Evolutionary conservation across 768 basidiomycete species (phyloP).

Genomic region (Russula sp.): DNA sequence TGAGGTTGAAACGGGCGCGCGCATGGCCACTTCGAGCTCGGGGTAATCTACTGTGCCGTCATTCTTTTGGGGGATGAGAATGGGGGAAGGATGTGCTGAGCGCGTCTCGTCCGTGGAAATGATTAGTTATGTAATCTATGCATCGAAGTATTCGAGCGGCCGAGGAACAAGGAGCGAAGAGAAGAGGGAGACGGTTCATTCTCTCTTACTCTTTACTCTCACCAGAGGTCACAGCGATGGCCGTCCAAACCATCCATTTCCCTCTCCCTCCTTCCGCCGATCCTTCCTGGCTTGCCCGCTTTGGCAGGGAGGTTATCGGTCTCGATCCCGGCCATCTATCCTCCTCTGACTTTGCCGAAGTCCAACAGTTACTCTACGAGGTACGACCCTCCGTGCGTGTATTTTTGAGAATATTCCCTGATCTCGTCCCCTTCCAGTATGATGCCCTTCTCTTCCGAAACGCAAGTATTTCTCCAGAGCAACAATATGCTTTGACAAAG

Average conservation of each 20-base stretch:
- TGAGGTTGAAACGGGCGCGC: conserved; percentile 93
- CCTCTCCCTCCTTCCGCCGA: conserved; percentile 70
- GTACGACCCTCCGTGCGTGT: conserved; percentile 33
- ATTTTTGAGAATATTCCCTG: not conserved
- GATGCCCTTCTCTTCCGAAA: conserved; percentile 68
- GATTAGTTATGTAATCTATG: not conserved
- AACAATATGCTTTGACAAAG: conserved; percentile 82
- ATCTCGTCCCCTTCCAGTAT: conserved; percentile 39
- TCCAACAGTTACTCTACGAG: conserved; percentile 71
- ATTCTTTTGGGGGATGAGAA: not conserved
- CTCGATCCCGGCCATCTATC: conserved; percentile 58
- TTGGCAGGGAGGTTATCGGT: conserved; percentile 73
- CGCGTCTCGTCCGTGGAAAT: not conserved
- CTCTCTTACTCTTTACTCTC: too few species aligned
- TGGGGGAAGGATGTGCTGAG: not conserved
- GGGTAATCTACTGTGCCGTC: conserved; percentile 96
- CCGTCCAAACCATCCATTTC: conserved; percentile 57
- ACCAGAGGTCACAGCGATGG: conserved; percentile 36
- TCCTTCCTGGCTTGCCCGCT: conserved; percentile 53
- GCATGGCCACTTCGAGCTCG: conserved; percentile 98
- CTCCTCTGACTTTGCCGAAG: conserved; percentile 54
- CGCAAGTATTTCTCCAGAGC: conserved; percentile 61
- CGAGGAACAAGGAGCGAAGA: too few species aligned
- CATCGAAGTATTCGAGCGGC: not conserved
- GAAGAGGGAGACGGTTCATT: too few species aligned